Evolutionary conservation across 345 rosid species (phyloP).

Genomic region (Cardamine occulta): DNA sequence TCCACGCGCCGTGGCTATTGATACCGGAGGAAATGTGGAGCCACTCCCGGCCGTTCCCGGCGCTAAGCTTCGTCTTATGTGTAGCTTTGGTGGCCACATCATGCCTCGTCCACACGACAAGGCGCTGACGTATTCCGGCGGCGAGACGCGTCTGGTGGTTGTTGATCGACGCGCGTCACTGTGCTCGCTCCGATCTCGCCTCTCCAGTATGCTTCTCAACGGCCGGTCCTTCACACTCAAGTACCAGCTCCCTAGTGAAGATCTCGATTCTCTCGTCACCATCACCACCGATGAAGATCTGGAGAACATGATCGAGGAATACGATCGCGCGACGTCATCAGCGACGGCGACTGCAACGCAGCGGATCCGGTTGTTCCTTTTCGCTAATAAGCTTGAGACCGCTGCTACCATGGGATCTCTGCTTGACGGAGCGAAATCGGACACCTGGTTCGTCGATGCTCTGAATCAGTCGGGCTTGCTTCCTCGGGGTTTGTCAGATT

Average conservation of each 20-base stretch:
- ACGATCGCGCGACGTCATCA: constrained; percentile 57
- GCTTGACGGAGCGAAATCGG: constrained; percentile 68
- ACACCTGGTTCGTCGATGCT: constrained; percentile 86
- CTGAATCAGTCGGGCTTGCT: constrained; percentile 67
- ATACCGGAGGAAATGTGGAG: constrained; percentile 48
- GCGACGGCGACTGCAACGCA: constrained; percentile 47
- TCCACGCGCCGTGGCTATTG: constrained; percentile 48
- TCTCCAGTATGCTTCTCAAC: constrained; percentile 66
- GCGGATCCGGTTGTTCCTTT: constrained; percentile 69
- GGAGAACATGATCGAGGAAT: constrained; percentile 81
- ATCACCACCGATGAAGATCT: constrained; percentile 83
- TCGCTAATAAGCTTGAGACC: constrained; percentile 72
- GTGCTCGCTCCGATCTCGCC: constrained; percentile 53
- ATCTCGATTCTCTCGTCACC: constrained; percentile 81
- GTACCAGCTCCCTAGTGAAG: constrained; percentile 88
- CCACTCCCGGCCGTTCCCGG: constrained; percentile 61
- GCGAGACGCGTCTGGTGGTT: constrained; percentile 67
- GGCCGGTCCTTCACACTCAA: constrained; percentile 73
- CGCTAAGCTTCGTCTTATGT: constrained; percentile 81
- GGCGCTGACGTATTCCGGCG: constrained; percentile 73
- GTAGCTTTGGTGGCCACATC: constrained; percentile 87
- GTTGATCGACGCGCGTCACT: constrained; percentile 71
- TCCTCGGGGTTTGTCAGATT: constrained; percentile 69
- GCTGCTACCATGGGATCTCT: constrained; percentile 74
- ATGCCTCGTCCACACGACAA: constrained; percentile 93